Percentiles rank a stretch among this genome's conserved stretches.
Conservation (phyloP, 805 yeast genomes). For the Metschnikowia noctiluminum region DNA sequence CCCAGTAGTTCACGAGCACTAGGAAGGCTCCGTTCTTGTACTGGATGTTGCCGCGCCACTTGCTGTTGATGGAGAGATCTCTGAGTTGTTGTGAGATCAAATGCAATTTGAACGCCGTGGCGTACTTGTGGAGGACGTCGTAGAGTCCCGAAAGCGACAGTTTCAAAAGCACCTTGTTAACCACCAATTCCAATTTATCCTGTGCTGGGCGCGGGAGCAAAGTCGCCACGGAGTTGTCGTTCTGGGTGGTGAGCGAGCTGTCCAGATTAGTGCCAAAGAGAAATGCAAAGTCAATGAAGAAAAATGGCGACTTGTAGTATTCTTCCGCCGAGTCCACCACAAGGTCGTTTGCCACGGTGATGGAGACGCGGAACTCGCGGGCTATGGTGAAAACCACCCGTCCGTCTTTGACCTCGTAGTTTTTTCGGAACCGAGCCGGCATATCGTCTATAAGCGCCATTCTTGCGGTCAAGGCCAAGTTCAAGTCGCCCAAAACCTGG, state of each 20-base stretch:
- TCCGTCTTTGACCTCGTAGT: slow-evolving; percentile 71
- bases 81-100: slow-evolving; percentile 56
- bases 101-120: slow-evolving; percentile 63
- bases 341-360: slow-evolving; percentile 66
- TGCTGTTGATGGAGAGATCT: slow-evolving; percentile 40
- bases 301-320: slow-evolving; percentile 55
- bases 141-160: slow-evolving; percentile 52
- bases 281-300: slow-evolving; percentile 73
- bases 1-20: slow-evolving; percentile 65
- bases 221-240: slow-evolving; percentile 25
- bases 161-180: slow-evolving; percentile 49
- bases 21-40: slow-evolving; percentile 55
- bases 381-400: slow-evolving; percentile 62
- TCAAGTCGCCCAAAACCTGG: slow-evolving; percentile 61
- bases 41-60: slow-evolving; percentile 60
- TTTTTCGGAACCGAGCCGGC: slow-evolving; percentile 56
- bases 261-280: slow-evolving; percentile 48
- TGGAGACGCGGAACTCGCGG: slow-evolving; percentile 56
- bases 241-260: slow-evolving; percentile 29
- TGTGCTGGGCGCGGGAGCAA: slow-evolving; percentile 29
- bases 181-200: slow-evolving; percentile 49
- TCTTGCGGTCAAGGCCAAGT: slow-evolving; percentile 68
- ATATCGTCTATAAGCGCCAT: slow-evolving; percentile 64
- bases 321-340: slow-evolving; percentile 49
- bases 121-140: slow-evolving; percentile 53